phyloP scores from a whole-genome alignment of 2,329 filamentous ascomycete species.

The Colletotrichum graminicola region DNA sequence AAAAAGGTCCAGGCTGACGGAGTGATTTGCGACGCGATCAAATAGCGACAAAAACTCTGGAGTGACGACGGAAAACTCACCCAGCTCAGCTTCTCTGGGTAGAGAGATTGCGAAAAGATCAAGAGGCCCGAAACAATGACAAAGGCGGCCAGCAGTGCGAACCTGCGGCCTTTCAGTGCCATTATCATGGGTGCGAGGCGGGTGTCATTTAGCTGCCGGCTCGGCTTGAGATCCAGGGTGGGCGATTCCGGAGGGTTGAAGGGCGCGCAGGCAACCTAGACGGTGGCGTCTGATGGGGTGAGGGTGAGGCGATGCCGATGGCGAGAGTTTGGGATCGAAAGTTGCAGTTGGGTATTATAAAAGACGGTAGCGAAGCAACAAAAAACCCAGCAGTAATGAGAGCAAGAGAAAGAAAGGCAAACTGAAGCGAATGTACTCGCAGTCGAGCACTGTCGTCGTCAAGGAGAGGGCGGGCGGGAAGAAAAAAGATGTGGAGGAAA shows the following conservation, averaged over 20 bases:
- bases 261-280: neutral
- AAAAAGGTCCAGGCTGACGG: neutral
- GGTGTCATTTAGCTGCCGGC: constrained; percentile 39
- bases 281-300: constrained; percentile 2
- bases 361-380: constrained; percentile 26
- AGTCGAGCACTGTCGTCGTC: constrained; percentile 23
- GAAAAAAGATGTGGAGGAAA: constrained; percentile 14
- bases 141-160: constrained; percentile 36
- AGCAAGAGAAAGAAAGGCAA: constrained; percentile 1
- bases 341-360: constrained; percentile 33
- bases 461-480: neutral
- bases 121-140: constrained; percentile 25
- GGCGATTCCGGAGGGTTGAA: constrained; percentile 15
- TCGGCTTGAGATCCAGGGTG: constrained; percentile 35
- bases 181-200: constrained; percentile 36
- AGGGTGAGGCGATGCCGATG: constrained; percentile 1
- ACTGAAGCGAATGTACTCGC: constrained; percentile 20
- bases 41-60: constrained; percentile 2
- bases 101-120: constrained; percentile 40
- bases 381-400: constrained; percentile 6
- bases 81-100: constrained; percentile 38
- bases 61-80: constrained; percentile 36
- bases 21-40: constrained; percentile 23
- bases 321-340: constrained; percentile 6
- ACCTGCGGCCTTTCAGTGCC: constrained; percentile 40